These are phyloP conservation scores for Trichoderma atrobrunneum DNA, from an alignment of 2,329 filamentous ascomycete species.

Conservation along the genomic window DNA sequence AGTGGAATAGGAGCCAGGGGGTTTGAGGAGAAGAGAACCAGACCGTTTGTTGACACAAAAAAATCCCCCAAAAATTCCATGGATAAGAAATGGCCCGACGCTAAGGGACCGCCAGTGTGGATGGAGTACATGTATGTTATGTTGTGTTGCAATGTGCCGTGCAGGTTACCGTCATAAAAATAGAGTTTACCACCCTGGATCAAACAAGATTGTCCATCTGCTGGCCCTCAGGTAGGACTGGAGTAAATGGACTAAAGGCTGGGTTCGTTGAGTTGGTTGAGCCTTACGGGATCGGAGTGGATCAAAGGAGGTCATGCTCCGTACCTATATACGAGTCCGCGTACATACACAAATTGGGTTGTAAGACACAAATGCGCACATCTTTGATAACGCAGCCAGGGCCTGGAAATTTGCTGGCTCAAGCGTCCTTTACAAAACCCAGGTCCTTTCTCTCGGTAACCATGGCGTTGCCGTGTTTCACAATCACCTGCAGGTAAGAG, in stretches of 20 bases:
- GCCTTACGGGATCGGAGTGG: conserved; percentile 3
- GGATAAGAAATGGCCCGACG: neutral
- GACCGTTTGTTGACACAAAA: neutral
- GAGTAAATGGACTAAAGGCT: neutral
- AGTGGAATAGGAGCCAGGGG: conserved; percentile 67
- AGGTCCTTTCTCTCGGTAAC: neutral
- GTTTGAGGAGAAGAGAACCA: neutral
- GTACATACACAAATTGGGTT: neutral
- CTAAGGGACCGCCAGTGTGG: neutral
- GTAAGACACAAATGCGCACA: conserved; percentile 14
- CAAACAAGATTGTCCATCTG: conserved; percentile 11
- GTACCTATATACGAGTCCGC: neutral
- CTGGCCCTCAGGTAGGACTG: neutral
- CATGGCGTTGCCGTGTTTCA: conserved; percentile 16
- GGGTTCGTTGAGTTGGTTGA: neutral
- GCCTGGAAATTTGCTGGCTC: conserved; percentile 17
- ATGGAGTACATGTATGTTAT: neutral
- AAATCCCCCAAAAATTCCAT: neutral
- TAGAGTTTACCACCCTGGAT: neutral
- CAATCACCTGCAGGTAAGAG: conserved; percentile 2
- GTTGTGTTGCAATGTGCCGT: neutral
- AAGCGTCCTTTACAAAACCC: conserved; percentile 10
- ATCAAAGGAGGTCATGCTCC: neutral
- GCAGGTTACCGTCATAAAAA: neutral
- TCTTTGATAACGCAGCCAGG: conserved; percentile 8